Evolutionary conservation across 2,329 filamentous ascomycete species (phyloP), one percentile per base, ranked within the genome.

Genomic region (Tolypocladium capitatum): DNA sequence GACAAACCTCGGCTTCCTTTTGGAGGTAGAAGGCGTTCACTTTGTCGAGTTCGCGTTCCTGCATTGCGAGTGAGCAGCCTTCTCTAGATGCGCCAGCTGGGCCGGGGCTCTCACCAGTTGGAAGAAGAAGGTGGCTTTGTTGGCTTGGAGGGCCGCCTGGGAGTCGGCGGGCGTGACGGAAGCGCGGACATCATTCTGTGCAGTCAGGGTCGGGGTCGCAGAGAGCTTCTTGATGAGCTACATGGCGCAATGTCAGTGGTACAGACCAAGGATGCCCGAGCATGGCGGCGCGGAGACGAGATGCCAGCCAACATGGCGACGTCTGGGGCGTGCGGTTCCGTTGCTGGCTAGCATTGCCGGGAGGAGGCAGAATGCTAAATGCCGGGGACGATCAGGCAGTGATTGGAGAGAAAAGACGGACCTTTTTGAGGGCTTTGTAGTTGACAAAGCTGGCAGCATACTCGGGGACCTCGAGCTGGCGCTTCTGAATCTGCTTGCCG

Each of bases 361-460:
- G 34, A 45, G 28, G 38, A 45, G 28, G 38, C 16, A 40, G 16
- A 8, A n/a, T 28, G 14, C n/a, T 24, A 41, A 28, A 18, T 11
- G 10, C 24, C 14, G 24, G 38, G 38, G 38, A 28, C 14, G 24
- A 44, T 14, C 33, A 30, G 13, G 28, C n/a, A 40, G 38, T 28
- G 8, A 30, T 11, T 42, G 8, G 16, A 7, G 42, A 14, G 27
- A 32, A 18, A 9, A 10, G 9, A 28, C 51, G 31, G 63, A 94
- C 92, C 87, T 97, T 97, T 70, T 98, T 98, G 58, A 98, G 75
- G 51, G 89, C 90, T 72, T 98, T 98, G 75, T 98, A 98, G 70
- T 98, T 96, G 59, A 97, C 90, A 65, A 98, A 98, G 69, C 90
- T 96, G 55, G 91, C 89, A 52, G 92, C 91, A 83, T 98, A 98